phyloP scores from a whole-genome alignment of 768 basidiomycete species.

The Suillus clintonianus region DNA sequence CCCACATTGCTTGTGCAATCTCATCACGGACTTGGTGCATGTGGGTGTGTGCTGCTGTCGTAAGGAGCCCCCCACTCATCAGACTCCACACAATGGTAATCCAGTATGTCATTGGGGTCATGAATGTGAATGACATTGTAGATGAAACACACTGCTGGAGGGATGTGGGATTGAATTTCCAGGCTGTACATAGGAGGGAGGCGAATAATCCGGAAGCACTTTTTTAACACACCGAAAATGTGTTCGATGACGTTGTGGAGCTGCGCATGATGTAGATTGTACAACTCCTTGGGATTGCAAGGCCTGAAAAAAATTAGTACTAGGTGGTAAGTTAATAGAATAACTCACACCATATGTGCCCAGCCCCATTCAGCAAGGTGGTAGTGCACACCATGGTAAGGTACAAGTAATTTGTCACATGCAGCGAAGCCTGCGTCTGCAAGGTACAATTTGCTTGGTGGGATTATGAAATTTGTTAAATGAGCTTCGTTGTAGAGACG shows the following conservation, averaged over 20 bases:
- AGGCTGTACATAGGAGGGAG: conserved; percentile 12
- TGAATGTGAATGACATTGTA: conserved; percentile 26
- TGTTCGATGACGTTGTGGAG: conserved; percentile 20
- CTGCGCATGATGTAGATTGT: conserved; percentile 22
- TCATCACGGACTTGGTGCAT: conserved; percentile 2
- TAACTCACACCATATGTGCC: neutral
- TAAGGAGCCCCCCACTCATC: no score
- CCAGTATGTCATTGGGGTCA: conserved; percentile 9
- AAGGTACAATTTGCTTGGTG: conserved; percentile 34
- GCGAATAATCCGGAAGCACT: conserved; percentile 15
- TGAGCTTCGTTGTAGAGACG: conserved; percentile 32
- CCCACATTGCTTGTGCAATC: conserved; percentile 22
- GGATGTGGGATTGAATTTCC: conserved; percentile 24
- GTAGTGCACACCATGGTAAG: conserved; percentile 38
- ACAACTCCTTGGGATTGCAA: conserved; percentile 16
- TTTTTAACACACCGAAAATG: conserved; percentile 23
- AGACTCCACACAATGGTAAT: neutral
- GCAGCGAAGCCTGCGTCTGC: neutral
- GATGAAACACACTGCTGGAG: conserved; percentile 17
- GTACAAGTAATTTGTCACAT: conserved; percentile 31
- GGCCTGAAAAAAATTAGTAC: conserved; percentile 10
- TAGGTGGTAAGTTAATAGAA: no score
- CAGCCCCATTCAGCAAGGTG: conserved; percentile 36
- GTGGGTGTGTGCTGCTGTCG: neutral
- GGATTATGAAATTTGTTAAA: conserved; percentile 30